phyloP scores from a whole-genome alignment of 495 filamentous ascomycete genomes.

The Podospora sp. region DNA sequence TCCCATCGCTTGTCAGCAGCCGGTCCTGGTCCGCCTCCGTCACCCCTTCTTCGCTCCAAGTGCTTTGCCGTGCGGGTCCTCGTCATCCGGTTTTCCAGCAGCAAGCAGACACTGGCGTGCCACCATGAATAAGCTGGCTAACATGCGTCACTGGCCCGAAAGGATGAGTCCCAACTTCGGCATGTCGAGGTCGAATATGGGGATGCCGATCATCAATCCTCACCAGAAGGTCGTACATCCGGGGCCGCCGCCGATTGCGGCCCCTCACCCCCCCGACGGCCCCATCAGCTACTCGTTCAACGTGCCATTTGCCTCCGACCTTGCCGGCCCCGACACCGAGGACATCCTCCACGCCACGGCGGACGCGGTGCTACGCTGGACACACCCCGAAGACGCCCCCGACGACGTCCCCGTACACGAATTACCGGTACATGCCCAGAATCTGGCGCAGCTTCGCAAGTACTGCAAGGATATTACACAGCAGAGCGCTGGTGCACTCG shows the following conservation, averaged over 20 bases:
- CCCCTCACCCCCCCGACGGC: slow-evolving; percentile 65
- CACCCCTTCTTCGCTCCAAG: slow-evolving; percentile 9
- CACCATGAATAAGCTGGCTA: slow-evolving; percentile 90
- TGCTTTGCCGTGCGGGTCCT: slow-evolving; percentile 17
- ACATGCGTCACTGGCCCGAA: slow-evolving; percentile 94
- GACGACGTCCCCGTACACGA: slow-evolving; percentile 82
- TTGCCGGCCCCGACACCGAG: slow-evolving; percentile 85
- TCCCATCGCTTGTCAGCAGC: slow-evolving; percentile 10
- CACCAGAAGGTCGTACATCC: slow-evolving; percentile 67
- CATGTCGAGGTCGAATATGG: slow-evolving; percentile 73
- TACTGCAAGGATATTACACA: slow-evolving; percentile 76
- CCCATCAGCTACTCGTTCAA: slow-evolving; percentile 83
- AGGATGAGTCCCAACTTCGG: slow-evolving; percentile 82
- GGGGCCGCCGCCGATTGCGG: slow-evolving; percentile 64
- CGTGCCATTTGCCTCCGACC: slow-evolving; percentile 88
- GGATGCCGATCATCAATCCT: slow-evolving; percentile 67
- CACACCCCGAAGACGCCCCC: slow-evolving; percentile 80
- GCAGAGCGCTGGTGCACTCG: slow-evolving; percentile 63
- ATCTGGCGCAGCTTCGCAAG: slow-evolving; percentile 73
- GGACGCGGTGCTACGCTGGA: slow-evolving; percentile 84
- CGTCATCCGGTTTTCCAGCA: slow-evolving; percentile 31
- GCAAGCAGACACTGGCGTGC: slow-evolving; percentile 23
- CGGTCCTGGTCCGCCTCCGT: background rate
- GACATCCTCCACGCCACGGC: slow-evolving; percentile 88
- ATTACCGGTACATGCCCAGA: slow-evolving; percentile 83